Base-by-base conservation (phyloP, 345 rosid genomes). In the Ceriops decandra region DNA sequence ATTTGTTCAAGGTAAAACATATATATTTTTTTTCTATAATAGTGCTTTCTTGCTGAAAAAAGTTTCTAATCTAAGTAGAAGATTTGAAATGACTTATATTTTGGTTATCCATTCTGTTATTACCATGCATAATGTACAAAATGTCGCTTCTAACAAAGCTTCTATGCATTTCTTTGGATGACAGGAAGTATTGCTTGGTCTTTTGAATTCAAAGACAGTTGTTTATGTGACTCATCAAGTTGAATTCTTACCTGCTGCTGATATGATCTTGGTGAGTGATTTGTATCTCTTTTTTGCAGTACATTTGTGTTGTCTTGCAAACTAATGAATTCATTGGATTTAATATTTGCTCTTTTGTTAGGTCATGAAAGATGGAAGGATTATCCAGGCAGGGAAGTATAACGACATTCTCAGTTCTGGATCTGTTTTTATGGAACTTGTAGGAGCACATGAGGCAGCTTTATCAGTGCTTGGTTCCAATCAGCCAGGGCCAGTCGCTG, bases 341-440 rank as follows among this genome's bases (percentile, higher is more conserved):
- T 36, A 51, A 67, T 20, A 5, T 26, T 1, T 57, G n/a, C 17
- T 65, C 61, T 73, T 17, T 75, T 60, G 30, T 68, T 75, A 90
- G 90, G 95, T 90, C 22, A 82, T 87, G 92, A 90, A 88, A 84
- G 86, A 88, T 71, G 97, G 97, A 47, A 84, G 76, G 79, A 87
- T 90, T 17, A 71, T 82, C 28, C 90, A 88, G 77, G 92, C 90
- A 22, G 97, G 97, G 67, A 88, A 80, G 69, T 90, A 88, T 59
- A 58, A 68, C 67, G 93, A 86, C 57, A 85, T 90, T 66, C 84
- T 90, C 33, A 72, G 61, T 74, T 83, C 86, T 2, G 93, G 89
- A 66, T 82, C 89, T 8, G 87, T 86, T 76, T 88, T 90, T 59
- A 85, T 84, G 92, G 93, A 84, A 58, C 92, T 90, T 79, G 85